Base-by-base conservation (phyloP, 768 basidiomycete species). In the Rhizopogon vulgaris region DNA sequence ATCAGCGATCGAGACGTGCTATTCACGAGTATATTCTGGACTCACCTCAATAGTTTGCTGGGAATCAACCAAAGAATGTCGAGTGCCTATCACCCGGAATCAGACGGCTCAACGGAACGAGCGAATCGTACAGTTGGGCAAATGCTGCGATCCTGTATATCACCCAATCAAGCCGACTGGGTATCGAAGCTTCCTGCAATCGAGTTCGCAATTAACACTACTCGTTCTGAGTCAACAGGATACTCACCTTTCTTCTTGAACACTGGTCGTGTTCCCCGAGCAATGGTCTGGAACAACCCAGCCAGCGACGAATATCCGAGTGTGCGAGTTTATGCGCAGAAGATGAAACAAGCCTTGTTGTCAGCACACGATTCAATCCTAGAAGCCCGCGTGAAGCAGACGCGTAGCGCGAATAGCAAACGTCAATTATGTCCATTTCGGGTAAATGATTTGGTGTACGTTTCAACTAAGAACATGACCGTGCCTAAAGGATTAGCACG, bases 1-100 rank as follows among this genome's bases (percentile, higher is more conserved):
- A 62, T 78, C 0, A 71, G 68, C 18, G 74, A 78, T 49, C 56
- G 74, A 2, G 74, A 76, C 52, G 54, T 65, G 0, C 55, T 72
- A 7, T 78, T 78, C 57, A 77, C 72, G 0, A 71, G 71, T 24
- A 49, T 38, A 1, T 77, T 77, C 55, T 78, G 75, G 77, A 41
- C 48, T 11, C 58, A 63, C 6, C 56, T 77, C 0, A 59, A 73
- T 52, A 40, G 54, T 38, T 58, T 60, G 6, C 48, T 71, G 0
- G 66, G 68, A 0, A 59, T 61, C 0, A 61, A 69, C 12, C 58
- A 73, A 0, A 43, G 58, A 1, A 67, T 78, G 66, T 74, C 71
- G 0, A 71, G 68, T 0, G 57, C 72, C 0, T 77, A 67, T 50
- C 75, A 78, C 51, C 75, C 75, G 0, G 60, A 78, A 49, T 71